Evolutionary conservation across 2,329 filamentous ascomycete species (phyloP).

Genomic region (Calonectria honghensis): DNA sequence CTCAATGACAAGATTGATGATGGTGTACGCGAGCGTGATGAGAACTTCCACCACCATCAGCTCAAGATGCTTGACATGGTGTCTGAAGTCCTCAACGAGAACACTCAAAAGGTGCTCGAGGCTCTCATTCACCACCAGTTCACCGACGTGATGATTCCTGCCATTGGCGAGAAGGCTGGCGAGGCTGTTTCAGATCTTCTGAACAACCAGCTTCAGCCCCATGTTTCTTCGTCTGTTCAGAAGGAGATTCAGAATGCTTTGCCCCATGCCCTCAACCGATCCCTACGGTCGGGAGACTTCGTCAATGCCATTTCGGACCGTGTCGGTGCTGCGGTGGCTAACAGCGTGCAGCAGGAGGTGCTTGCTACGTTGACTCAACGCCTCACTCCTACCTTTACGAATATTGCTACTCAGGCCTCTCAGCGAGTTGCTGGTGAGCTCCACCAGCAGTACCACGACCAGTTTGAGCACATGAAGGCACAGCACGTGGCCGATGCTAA

Average conservation of each 20-base stretch:
- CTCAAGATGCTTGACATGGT: slow-evolving; percentile 74
- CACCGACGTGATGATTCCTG: slow-evolving; percentile 83
- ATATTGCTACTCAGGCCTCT: slow-evolving; percentile 78
- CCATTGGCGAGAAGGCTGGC: slow-evolving; percentile 80
- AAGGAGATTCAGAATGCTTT: slow-evolving; percentile 84
- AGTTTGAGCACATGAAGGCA: slow-evolving; percentile 70
- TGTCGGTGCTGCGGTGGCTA: slow-evolving; percentile 79
- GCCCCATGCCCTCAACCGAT: slow-evolving; percentile 74
- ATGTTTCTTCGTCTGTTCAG: slow-evolving; percentile 79
- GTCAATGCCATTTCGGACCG: slow-evolving; percentile 82
- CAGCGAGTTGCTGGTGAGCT: slow-evolving; percentile 81
- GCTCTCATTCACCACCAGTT: slow-evolving; percentile 87
- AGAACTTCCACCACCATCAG: slow-evolving; percentile 72
- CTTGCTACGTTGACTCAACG: slow-evolving; percentile 75
- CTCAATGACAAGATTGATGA: slow-evolving; percentile 79
- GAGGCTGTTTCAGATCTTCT: slow-evolving; percentile 84
- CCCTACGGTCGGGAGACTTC: slow-evolving; percentile 83
- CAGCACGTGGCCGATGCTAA: slow-evolving; percentile 70
- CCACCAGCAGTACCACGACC: slow-evolving; percentile 75
- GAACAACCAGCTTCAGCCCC: slow-evolving; percentile 78
- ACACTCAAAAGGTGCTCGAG: slow-evolving; percentile 82
- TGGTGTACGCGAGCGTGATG: slow-evolving; percentile 74
- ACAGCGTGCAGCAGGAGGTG: slow-evolving; percentile 82
- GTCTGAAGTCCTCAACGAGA: slow-evolving; percentile 76
- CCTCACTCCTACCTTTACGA: slow-evolving; percentile 80